Conservation (phyloP, 805 yeast species). For the Pichia thaimueangensis region DNA sequence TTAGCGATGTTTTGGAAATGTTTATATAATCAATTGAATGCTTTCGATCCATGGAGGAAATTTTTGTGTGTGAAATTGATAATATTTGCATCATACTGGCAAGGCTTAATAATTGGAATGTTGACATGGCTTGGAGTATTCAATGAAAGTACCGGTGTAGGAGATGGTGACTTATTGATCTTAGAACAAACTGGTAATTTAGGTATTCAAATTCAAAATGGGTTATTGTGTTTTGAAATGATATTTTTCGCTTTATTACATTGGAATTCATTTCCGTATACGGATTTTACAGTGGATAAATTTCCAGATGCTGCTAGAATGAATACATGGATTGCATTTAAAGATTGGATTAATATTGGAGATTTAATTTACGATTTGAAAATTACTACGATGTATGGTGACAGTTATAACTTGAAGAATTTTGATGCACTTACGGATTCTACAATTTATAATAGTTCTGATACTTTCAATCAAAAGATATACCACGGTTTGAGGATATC, state of each 20-base stretch:
- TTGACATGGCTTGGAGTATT: constrained; percentile 43
- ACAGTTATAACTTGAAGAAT: constrained; percentile 68
- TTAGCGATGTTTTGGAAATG: constrained; percentile 92
- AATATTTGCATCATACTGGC: constrained; percentile 99
- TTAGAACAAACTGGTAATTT: constrained; percentile 29
- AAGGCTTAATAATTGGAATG: constrained; percentile 57
- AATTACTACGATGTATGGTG: constrained; percentile 59
- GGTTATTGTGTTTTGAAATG: constrained; percentile 75
- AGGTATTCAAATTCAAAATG: constrained; percentile 63
- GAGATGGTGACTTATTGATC: background rate
- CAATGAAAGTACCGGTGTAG: constrained; percentile 28
- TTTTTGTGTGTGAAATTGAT: constrained; percentile 89
- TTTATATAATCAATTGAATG: constrained; percentile 65
- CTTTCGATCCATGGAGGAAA: constrained; percentile 85
- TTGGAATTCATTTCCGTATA: constrained; percentile 75
- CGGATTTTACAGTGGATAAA: constrained; percentile 54
- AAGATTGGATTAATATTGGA: constrained; percentile 70
- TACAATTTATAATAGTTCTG: constrained; percentile 20
- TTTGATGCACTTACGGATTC: constrained; percentile 65
- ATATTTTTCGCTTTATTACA: constrained; percentile 85
- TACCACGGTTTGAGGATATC: constrained; percentile 79
- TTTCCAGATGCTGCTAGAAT: constrained; percentile 69
- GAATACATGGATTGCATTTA: constrained; percentile 52
- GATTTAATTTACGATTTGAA: constrained; percentile 78
- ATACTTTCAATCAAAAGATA: constrained; percentile 57